Base-by-base conservation (phyloP, 106 monocot species). In the Apostasia ramifera region DNA sequence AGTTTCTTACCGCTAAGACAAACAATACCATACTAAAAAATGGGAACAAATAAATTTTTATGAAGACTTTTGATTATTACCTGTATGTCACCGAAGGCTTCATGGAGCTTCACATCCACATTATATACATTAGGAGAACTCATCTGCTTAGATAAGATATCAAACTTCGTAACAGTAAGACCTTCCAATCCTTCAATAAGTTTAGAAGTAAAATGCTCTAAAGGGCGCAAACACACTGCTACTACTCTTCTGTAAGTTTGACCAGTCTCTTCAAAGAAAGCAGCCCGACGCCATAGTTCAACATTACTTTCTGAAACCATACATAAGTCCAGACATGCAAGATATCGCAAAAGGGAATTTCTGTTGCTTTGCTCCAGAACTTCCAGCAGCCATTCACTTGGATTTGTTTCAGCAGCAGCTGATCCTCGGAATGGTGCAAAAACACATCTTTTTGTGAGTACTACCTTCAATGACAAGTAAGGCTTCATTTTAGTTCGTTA, bases 401-500 rank as follows among this genome's bases (percentile, higher is more conserved):
- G 92, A 87, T 97, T 97, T 76, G 89, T 77, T 82, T 92, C 97
- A 57, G 85, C 94, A 64, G 91, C 91, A 79, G 91, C 94, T 68
- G 97, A 92, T 70, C 92, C 92, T 61, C 83, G 81, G n/a, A 82
- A 69, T 62, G 89, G 92, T 47, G 92, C 86, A 85, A 97, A 92
- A 47, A 63, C 12, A 77, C 69, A 85, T 68, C 97, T 92, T 78
- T 87, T 89, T 69, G 97, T 83, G 64, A 89, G 86, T 15, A 97
- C 76, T 55, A 89, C 82, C 97, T 97, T 74, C 8, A 74, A 70
- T 44, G 70, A 66, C 26, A 26, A 26, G 26, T 51, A 11, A 15
- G n/a, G 5, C 44, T 43, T 38, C 67, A 37, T 10, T 47, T 51
- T 53, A 44, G 44, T 50, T 45, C 37, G 67, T 12, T 57, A 4